Percentiles rank a stretch among this genome's conserved stretches.
These are phyloP conservation scores for Chlorociboria aeruginascens DNA, from an alignment of 495 filamentous ascomycete species.

Conservation along the genomic window DNA sequence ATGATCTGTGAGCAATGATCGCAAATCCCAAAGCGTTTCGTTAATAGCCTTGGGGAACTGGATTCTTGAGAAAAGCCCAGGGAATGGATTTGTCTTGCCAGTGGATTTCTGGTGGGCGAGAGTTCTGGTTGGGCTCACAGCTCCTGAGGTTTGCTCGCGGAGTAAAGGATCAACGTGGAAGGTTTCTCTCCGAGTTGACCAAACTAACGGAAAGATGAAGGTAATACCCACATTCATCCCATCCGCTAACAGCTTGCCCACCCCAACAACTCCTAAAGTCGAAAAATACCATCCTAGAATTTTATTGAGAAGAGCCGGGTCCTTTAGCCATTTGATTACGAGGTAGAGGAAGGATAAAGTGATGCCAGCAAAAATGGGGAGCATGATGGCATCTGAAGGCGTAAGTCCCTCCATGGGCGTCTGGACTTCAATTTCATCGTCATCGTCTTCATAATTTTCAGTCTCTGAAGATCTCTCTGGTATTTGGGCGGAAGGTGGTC, in stretches of 20 bases:
- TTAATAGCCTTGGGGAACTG: slow-evolving; percentile 16
- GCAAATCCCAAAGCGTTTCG: slow-evolving; percentile 29
- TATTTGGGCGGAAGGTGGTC: slow-evolving; percentile 68
- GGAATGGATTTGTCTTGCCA: slow-evolving; percentile 31
- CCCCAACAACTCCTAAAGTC: slow-evolving; percentile 59
- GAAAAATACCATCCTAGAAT: slow-evolving; percentile 81
- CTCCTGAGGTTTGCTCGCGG: slow-evolving; percentile 13
- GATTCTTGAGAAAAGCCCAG: slow-evolving; percentile 26
- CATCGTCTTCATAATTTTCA: slow-evolving; percentile 45
- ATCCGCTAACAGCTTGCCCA: slow-evolving; percentile 60
- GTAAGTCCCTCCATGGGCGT: slow-evolving; percentile 63
- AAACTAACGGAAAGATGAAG: slow-evolving; percentile 62
- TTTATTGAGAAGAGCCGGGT: slow-evolving; percentile 71
- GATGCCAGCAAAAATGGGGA: slow-evolving; percentile 68
- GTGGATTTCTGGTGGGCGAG: slow-evolving; percentile 15
- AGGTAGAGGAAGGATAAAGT: slow-evolving; percentile 72
- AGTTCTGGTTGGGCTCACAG: slow-evolving; percentile 2
- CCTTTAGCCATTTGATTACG: slow-evolving; percentile 78
- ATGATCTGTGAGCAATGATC: slow-evolving; percentile 30
- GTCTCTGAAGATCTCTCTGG: slow-evolving; percentile 32
- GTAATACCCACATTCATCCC: slow-evolving; percentile 47
- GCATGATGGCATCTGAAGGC: slow-evolving; percentile 73
- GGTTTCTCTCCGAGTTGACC: slow-evolving; percentile 25
- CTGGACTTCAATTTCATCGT: slow-evolving; percentile 32
- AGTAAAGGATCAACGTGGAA: slow-evolving; percentile 31